Base-by-base conservation (phyloP, 352 stramenopile genomes). In the Hyaloperonospora brassicae region DNA sequence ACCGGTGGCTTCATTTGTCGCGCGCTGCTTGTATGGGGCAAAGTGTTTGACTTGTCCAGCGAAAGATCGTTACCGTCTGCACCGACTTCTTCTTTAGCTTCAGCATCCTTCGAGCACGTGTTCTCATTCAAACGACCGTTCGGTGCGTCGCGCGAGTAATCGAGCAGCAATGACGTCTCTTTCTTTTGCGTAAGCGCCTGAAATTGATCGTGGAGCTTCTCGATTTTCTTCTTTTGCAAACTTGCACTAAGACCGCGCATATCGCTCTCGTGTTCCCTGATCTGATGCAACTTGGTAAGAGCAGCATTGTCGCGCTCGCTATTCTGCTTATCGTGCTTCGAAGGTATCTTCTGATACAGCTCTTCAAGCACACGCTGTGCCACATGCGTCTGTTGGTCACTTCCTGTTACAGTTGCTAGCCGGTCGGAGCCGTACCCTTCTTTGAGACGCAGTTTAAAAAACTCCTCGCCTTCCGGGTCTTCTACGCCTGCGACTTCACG, bases 401-500 rank as follows among this genome's bases (percentile, higher is more conserved):
- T 66, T 49, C 72, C 67, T 23, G 64, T 63, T 12, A 79, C 47
- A 10, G 66, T 68, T 47, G 62, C 68, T 25, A 86, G 50, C 1
- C 81, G 73, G 43, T 89, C 79, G 1, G 81, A 91, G 1, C 84
- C 81, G 43, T 92, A 89, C 0, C 84, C 84, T 73, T 94, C 81
- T 45, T 86, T 84, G 21, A 94, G 66, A 11, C 84, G 81, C 24
- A 86, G 51, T 48, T 85, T 83, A 57, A 98, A 97, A 55, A 97
- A 97, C 11, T 84, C 65, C 49, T 83, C 82, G 17, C 93, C 93
- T 38, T 96, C 85, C 0, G 66, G 62, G 67, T 98, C 95, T 35
- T 89, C 78, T 31, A 97, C 74, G 0, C 93, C 95, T 6, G 93
- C 86, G 21, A 97, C 84, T 54, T 96, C 83, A 41, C 78, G 79